Conservation (phyloP, 345 rosid genomes). For the Eucalyptus sp. region DNA sequence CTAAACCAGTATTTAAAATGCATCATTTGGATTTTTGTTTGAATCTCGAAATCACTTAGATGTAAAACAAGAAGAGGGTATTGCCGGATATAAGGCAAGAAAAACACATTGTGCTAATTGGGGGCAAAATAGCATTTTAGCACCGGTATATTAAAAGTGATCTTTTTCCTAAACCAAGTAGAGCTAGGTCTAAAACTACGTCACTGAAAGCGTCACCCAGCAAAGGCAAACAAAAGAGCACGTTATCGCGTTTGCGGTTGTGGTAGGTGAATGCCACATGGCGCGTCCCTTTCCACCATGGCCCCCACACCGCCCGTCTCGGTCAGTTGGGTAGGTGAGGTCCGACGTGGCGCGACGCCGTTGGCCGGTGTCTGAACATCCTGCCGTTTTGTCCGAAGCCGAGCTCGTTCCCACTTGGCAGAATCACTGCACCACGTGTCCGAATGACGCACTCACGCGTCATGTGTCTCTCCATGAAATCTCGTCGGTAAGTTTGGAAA, state of each 20-base stretch:
- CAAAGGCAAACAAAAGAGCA: not conserved
- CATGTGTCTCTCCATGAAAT: accelerated
- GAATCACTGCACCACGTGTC: not conserved
- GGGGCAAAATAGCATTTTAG: not conserved
- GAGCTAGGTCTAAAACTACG: not conserved
- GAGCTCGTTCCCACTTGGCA: not conserved
- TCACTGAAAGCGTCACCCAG: not conserved
- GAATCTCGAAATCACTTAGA: not conserved
- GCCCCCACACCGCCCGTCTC: not conserved
- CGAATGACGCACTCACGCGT: too few species aligned
- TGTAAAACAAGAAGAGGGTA: not conserved
- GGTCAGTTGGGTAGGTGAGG: not conserved
- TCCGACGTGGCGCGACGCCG: not conserved
- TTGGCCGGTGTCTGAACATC: not conserved
- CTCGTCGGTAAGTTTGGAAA: not conserved
- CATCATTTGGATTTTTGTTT: not conserved
- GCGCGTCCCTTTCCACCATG: not conserved
- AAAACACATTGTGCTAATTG: too few species aligned
- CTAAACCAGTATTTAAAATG: not conserved
- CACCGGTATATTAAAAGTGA: accelerated
- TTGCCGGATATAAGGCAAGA: not conserved
- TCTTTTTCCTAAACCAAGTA: not conserved
- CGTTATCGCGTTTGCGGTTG: not conserved
- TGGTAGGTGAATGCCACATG: not conserved
- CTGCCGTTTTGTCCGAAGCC: not conserved